Evolutionary conservation across 257 asterid species (phyloP), one percentile per base, ranked within the genome.

Genomic region (Cordia subcordata): DNA sequence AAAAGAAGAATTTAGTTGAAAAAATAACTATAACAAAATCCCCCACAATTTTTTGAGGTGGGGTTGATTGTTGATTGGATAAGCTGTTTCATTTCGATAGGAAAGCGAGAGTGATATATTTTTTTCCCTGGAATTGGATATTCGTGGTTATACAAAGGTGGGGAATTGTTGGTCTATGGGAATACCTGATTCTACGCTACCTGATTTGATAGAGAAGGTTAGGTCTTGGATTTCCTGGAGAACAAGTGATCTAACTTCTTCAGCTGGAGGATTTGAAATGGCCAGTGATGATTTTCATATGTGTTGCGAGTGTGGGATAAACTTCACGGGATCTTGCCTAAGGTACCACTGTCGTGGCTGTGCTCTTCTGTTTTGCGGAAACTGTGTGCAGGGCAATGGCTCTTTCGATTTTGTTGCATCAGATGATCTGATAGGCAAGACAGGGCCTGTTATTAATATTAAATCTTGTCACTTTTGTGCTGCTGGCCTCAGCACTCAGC

Each of bases 21-120:
- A 57, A 46, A 55, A 49, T 71, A 68, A 68, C 67, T 73, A 46
- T 45, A 11, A 53, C 62, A 53, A 67, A 45, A 68, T 70, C 68
- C 71, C 53, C 74, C 85, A 87, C 74, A 79, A 65, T 58, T 63
- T 92, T 88, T 86, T 82, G 64, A 79, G 78, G 90, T 81, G 98
- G 96, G 93, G 62, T 77, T 63, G 60, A 69, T 76, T 62, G 79
- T 70, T 47, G 47, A 63, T 71, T 63, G 78, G 80, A 67, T 72
- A 70, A 58, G 65, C 72, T 75, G 75, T 59, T 61, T 60, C 38
- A 47, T 60, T 74, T 71, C 63, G 57, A 63, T 44, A 61, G 68
- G 55, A 63, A 72, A 57, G 56, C 46, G 17, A 54, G 35, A 60
- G 50, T 44, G 13, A 62, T 13, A 27, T 47, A 55, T 44, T 53